These are phyloP conservation scores for Tolypocladium sp. DNA, from an alignment of 2,329 filamentous ascomycete genomes.

Conservation along the genomic window DNA sequence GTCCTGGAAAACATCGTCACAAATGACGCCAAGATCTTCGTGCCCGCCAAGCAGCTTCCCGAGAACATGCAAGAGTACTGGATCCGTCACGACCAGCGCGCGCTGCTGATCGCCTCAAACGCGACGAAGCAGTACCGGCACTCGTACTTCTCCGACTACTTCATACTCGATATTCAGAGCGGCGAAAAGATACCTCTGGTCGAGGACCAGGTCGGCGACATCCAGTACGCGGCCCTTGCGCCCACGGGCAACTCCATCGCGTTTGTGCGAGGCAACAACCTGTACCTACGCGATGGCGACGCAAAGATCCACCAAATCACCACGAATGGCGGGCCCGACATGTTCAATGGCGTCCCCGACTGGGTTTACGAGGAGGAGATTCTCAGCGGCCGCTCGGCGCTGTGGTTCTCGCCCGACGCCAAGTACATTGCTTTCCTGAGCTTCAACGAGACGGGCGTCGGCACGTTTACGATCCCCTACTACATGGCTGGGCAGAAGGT, in stretches of 20 bases:
- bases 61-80: conserved; percentile 46
- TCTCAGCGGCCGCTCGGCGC: conserved; percentile 64
- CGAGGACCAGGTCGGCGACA: conserved; percentile 50
- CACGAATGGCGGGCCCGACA: conserved; percentile 47
- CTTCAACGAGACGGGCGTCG: conserved; percentile 70
- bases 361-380: conserved; percentile 72
- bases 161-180: conserved; percentile 51
- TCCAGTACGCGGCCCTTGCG: conserved; percentile 58
- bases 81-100: conserved; percentile 48
- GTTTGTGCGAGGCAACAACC: conserved; percentile 58
- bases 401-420: conserved; percentile 89
- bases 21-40: conserved; percentile 45
- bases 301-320: conserved; percentile 49
- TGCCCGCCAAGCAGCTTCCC: conserved; percentile 49
- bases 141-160: conserved; percentile 60
- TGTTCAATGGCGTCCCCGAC: conserved; percentile 56
- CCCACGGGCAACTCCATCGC: conserved; percentile 50
- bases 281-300: conserved; percentile 43
- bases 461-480: conserved; percentile 56
- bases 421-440: conserved; percentile 81
- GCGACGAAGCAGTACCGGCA: conserved; percentile 60
- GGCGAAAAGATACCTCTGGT: conserved; percentile 46
- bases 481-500: conserved; percentile 51
- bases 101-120: conserved; percentile 54
- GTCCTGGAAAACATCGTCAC: conserved; percentile 54